These are phyloP conservation scores for Ustilago lituana DNA, from an alignment of 1,284 basidiomycete species.

Conservation along the genomic window DNA sequence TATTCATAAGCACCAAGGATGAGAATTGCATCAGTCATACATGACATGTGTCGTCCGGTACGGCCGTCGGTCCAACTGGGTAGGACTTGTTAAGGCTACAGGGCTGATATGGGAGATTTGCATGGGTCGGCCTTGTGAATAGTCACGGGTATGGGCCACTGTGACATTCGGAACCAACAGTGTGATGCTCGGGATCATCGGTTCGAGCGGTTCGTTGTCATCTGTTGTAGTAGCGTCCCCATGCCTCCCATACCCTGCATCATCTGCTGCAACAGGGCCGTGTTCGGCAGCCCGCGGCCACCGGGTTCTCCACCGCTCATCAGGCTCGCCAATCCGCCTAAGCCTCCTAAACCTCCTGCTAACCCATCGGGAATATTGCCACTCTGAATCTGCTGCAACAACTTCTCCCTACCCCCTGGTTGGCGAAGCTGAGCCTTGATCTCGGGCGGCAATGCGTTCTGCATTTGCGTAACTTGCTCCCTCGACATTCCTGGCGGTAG, in stretches of 20 bases:
- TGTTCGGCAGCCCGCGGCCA: constrained; percentile 54
- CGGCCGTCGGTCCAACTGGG: too few species aligned
- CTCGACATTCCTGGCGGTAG: constrained; percentile 63
- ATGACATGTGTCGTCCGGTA: too few species aligned
- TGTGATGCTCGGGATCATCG: too few species aligned
- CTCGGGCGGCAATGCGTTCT: constrained; percentile 63
- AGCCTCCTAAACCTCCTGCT: constrained; percentile 41
- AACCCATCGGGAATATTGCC: constrained; percentile 52
- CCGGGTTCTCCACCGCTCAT: constrained; percentile 33
- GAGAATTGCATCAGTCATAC: too few species aligned
- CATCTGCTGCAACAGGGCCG: constrained; percentile 65
- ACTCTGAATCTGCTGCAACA: constrained; percentile 55
- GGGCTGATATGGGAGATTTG: too few species aligned
- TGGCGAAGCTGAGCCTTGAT: constrained; percentile 66
- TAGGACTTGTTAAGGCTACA: too few species aligned
- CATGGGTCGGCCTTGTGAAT: too few species aligned
- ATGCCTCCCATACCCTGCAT: constrained; percentile 68
- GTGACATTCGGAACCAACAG: too few species aligned
- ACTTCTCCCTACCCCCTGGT: constrained; percentile 63
- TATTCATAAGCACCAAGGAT: too few species aligned
- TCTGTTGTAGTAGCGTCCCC: constrained; percentile 61
- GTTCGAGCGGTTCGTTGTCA: too few species aligned
- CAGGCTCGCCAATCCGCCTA: constrained; percentile 38
- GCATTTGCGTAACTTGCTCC: constrained; percentile 65
- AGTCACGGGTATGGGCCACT: too few species aligned